Evolutionary conservation across 345 rosid genomes (phyloP).

Genomic region (Alliaria petiolata): DNA sequence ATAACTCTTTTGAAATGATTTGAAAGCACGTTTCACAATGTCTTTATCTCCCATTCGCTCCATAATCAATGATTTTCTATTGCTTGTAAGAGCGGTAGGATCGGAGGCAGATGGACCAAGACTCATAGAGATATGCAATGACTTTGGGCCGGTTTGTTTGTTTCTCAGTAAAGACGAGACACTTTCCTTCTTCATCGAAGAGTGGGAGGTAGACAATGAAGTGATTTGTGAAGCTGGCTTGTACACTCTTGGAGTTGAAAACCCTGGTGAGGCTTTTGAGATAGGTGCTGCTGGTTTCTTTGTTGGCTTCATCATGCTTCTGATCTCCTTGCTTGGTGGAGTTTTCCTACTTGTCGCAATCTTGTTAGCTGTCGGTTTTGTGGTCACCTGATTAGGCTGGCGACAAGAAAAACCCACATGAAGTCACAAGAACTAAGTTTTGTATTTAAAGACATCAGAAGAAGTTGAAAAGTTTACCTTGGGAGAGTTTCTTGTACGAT

Average conservation of each 20-base stretch:
- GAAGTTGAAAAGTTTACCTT: slow-evolving; percentile 47
- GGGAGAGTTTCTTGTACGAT: slow-evolving; percentile 38
- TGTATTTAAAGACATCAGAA: background rate
- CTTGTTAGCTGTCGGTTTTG: slow-evolving; percentile 14
- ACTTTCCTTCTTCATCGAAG: slow-evolving; percentile 39
- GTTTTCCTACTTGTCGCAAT: slow-evolving; percentile 28
- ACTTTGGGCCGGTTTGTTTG: slow-evolving; percentile 65
- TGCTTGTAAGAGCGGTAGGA: slow-evolving; percentile 34
- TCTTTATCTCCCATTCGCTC: slow-evolving; percentile 98
- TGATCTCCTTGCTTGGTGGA: slow-evolving; percentile 32
- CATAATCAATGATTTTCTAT: slow-evolving; percentile 71
- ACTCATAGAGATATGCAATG: slow-evolving; percentile 69
- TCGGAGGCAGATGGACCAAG: slow-evolving; percentile 43
- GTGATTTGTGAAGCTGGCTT: slow-evolving; percentile 42
- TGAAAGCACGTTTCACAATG: slow-evolving; percentile 79
- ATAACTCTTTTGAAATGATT: slow-evolving; percentile 63
- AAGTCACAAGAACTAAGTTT: background rate
- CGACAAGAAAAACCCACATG: background rate
- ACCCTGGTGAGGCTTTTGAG: slow-evolving; percentile 36
- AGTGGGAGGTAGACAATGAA: slow-evolving; percentile 34
- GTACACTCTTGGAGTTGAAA: slow-evolving; percentile 48
- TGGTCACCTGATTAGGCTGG: slow-evolving; percentile 41
- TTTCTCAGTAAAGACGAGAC: slow-evolving; percentile 34
- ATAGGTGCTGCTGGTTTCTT: slow-evolving; percentile 38
- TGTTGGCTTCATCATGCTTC: slow-evolving; percentile 8